These are phyloP conservation scores for Corniculantispora saksenae DNA, from an alignment of 2,329 filamentous ascomycete species.

Conservation along the genomic window DNA sequence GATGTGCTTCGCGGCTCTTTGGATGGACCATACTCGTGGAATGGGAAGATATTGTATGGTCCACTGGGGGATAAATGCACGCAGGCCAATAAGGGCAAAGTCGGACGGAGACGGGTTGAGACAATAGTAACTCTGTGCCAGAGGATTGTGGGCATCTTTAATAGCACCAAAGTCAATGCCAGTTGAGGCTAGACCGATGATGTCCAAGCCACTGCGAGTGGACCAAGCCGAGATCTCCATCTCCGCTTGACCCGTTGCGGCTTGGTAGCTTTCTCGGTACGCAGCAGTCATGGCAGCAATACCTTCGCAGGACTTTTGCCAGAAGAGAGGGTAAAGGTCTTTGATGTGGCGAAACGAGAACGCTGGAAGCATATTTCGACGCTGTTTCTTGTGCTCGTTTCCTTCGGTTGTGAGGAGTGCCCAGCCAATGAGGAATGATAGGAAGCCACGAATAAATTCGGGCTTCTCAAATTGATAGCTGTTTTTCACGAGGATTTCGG, in stretches of 20 bases:
- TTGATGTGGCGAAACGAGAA: conserved; percentile 35
- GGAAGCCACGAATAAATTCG: conserved; percentile 58
- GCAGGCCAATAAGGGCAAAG: conserved; percentile 12
- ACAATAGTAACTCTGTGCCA: conserved; percentile 36
- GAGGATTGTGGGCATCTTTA: conserved; percentile 33
- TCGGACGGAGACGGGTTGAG: conserved; percentile 15
- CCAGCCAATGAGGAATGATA: conserved; percentile 79
- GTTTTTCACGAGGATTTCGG: conserved; percentile 64
- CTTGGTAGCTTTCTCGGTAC: neutral
- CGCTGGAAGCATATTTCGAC: conserved; percentile 32
- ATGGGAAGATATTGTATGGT: conserved; percentile 11
- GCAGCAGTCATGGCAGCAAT: conserved; percentile 14
- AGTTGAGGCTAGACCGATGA: conserved; percentile 35
- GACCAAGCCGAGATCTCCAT: conserved; percentile 25
- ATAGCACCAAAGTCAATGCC: conserved; percentile 36
- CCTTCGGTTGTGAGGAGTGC: conserved; percentile 34
- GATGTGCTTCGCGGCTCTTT: conserved; percentile 19
- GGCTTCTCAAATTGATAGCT: conserved; percentile 69
- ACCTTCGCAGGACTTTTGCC: conserved; percentile 32
- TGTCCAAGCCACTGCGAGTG: conserved; percentile 33
- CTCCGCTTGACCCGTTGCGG: neutral
- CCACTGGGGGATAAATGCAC: conserved; percentile 13
- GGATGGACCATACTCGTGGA: neutral
- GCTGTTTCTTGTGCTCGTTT: conserved; percentile 33
- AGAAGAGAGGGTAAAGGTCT: conserved; percentile 35